Evolutionary conservation across 441 rosid genomes (phyloP).

Genomic region (Corymbia citriodora): DNA sequence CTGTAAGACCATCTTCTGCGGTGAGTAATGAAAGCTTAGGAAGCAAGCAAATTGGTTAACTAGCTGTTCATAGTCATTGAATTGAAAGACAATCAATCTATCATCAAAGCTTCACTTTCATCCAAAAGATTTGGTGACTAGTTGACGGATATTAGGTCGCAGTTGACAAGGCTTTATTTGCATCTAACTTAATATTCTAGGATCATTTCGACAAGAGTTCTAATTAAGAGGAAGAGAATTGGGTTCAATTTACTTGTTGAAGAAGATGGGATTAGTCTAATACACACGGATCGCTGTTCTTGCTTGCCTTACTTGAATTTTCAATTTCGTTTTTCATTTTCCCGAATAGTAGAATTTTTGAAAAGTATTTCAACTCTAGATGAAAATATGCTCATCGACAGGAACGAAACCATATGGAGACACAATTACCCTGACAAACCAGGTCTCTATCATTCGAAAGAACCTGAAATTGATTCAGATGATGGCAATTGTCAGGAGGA

Average conservation of each 20-base stretch:
- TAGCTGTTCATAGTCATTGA: background rate
- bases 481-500: background rate
- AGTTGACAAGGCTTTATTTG: background rate
- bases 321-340: background rate
- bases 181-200: background rate
- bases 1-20: background rate
- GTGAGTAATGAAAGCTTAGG: background rate
- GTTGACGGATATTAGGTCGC: background rate
- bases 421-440: background rate
- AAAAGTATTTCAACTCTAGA: background rate
- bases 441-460: background rate
- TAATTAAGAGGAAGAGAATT: background rate
- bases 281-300: background rate
- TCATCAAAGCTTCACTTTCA: background rate
- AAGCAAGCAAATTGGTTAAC: background rate
- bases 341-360: background rate
- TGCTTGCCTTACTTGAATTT: background rate
- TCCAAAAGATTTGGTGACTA: background rate
- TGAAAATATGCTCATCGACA: background rate
- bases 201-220: background rate
- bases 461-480: background rate
- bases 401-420: background rate
- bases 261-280: background rate
- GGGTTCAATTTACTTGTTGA: background rate
- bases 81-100: background rate